Evolutionary conservation across 352 stramenopile genomes (phyloP).

Genomic region (Phytophthora pseudosyringae): DNA sequence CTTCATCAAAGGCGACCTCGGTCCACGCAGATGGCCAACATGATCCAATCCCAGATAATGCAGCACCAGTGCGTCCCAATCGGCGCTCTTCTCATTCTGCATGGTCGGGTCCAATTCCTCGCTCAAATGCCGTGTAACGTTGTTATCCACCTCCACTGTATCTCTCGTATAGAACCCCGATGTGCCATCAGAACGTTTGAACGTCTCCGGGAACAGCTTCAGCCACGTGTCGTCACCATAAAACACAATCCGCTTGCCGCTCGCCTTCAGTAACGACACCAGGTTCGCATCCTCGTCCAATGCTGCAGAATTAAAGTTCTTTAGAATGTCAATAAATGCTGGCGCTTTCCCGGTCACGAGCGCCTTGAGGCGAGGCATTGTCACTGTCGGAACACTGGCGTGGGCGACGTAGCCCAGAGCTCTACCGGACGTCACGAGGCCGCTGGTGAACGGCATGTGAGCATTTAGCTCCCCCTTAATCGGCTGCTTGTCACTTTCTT

Average conservation of each 20-base stretch:
- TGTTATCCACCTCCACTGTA: conserved; percentile 86
- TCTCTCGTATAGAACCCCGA: conserved; percentile 91
- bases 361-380: conserved; percentile 90
- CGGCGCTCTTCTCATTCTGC: conserved; percentile 58
- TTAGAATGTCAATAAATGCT: conserved; percentile 91
- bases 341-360: conserved; percentile 85
- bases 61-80: conserved; percentile 88
- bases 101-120: conserved; percentile 87
- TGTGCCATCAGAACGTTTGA: conserved; percentile 77
- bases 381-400: conserved; percentile 88
- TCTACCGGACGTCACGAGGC: conserved; percentile 49
- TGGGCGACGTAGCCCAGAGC: conserved; percentile 80
- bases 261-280: conserved; percentile 54
- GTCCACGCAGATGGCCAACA: conserved; percentile 81
- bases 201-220: conserved; percentile 80
- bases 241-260: conserved; percentile 74
- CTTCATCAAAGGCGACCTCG: conserved; percentile 77
- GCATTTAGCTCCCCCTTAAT: conserved; percentile 56
- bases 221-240: conserved; percentile 93
- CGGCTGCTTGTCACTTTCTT: not conserved
- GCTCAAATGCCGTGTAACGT: conserved; percentile 84
- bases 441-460: conserved; percentile 74
- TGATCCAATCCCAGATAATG: conserved; percentile 91
- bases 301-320: conserved; percentile 91
- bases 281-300: conserved; percentile 76